phyloP scores from a whole-genome alignment of 2,329 filamentous ascomycete species.

The Tolypocladium amazonense region DNA sequence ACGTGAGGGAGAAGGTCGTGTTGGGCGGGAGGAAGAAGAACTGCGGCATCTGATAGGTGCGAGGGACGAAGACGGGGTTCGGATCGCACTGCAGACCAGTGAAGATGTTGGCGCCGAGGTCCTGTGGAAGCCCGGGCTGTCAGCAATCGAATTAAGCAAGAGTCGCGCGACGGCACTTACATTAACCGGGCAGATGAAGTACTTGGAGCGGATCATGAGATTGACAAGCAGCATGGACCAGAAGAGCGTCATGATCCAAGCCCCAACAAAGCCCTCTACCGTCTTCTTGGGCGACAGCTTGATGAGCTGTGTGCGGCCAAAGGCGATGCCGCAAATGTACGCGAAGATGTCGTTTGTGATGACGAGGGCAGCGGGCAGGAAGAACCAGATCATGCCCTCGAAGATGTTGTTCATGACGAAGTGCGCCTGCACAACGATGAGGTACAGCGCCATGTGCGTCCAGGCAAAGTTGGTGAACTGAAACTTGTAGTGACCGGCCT shows the following conservation, averaged over 20 bases:
- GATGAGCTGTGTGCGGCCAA: conserved; percentile 92
- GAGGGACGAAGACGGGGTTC: conserved; percentile 83
- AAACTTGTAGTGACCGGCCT: conserved; percentile 94
- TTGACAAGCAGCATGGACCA: conserved; percentile 77
- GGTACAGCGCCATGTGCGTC: conserved; percentile 98
- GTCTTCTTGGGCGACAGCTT: conserved; percentile 99
- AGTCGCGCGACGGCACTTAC: conserved; percentile 28
- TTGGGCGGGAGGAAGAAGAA: conserved; percentile 59
- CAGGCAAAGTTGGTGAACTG: conserved; percentile 99
- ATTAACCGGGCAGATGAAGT: conserved; percentile 97
- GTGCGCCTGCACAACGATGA: conserved; percentile 95
- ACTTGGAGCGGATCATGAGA: conserved; percentile 79
- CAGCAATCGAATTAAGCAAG: not conserved
- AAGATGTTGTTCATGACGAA: conserved; percentile 99
- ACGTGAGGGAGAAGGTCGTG: conserved; percentile 53
- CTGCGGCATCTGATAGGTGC: conserved; percentile 61
- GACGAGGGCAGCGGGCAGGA: conserved; percentile 85
- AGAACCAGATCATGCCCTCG: conserved; percentile 99
- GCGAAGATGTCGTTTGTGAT: conserved; percentile 99
- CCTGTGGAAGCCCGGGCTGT: conserved; percentile 23
- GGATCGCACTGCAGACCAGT: conserved; percentile 81
- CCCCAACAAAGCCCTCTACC: conserved; percentile 91
- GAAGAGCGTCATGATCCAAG: conserved; percentile 89
- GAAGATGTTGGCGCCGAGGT: conserved; percentile 87
- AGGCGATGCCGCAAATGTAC: conserved; percentile 94